These are phyloP conservation scores for Salix udensis DNA, from an alignment of 345 rosid genomes.

Conservation along the genomic window DNA sequence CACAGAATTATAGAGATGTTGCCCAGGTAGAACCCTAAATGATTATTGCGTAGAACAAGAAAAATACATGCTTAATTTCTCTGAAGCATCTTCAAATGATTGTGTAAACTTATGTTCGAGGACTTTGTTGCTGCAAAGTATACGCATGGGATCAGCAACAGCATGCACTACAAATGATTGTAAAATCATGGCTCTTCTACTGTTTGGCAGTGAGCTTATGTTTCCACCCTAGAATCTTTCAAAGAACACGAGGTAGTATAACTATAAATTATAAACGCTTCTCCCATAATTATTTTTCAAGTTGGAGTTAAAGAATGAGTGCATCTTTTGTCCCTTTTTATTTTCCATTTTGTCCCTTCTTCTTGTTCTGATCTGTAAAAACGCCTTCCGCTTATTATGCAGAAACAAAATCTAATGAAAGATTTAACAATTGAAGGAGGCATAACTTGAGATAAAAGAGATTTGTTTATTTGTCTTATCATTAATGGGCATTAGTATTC, in stretches of 20 bases:
- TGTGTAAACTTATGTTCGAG: background rate
- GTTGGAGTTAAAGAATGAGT: background rate
- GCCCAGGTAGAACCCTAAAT: too few species aligned
- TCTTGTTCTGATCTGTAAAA: background rate
- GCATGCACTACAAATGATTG: conserved; percentile 11
- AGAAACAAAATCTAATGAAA: too few species aligned
- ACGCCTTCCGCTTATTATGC: background rate
- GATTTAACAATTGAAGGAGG: too few species aligned
- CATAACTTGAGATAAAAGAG: background rate
- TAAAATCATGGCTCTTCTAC: background rate
- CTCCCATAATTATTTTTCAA: background rate
- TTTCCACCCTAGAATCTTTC: background rate
- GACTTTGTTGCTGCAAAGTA: background rate
- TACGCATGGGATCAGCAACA: background rate
- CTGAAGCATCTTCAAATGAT: background rate
- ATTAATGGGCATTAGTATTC: background rate
- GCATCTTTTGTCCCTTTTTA: background rate
- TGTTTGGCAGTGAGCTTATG: background rate
- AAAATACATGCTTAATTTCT: too few species aligned
- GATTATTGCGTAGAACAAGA: too few species aligned
- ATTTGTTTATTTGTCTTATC: background rate
- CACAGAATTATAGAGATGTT: too few species aligned
- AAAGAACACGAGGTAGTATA: background rate
- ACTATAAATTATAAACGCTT: background rate
- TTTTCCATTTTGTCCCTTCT: background rate